Evolutionary conservation across 139 green algal genomes (phyloP).

Genomic region (Chlamydomonas sphaeroides): DNA sequence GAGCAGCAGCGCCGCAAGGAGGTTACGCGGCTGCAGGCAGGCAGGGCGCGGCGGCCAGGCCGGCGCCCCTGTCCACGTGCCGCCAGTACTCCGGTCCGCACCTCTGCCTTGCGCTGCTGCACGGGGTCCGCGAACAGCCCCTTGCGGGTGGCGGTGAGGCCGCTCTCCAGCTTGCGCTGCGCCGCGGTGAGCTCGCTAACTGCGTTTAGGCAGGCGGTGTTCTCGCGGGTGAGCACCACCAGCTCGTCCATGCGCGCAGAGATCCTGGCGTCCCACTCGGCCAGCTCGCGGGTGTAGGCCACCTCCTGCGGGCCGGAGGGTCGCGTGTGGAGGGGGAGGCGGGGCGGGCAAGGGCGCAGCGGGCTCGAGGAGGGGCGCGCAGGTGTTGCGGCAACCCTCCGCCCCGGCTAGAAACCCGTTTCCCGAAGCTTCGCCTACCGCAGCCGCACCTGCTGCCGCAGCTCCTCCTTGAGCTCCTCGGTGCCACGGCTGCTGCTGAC

Average conservation of each 20-base stretch:
- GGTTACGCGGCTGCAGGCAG: too few species aligned
- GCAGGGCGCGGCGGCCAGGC: too few species aligned
- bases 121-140: slow-evolving; percentile 55
- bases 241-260: slow-evolving; percentile 67
- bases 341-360: too few species aligned
- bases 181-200: slow-evolving; percentile 63
- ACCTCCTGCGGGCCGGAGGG: slow-evolving; percentile 50
- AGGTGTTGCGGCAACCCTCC: too few species aligned
- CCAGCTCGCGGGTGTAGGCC: slow-evolving; percentile 59
- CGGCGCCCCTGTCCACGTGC: too few species aligned
- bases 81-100: not conserved
- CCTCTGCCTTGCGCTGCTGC: slow-evolving; percentile 38
- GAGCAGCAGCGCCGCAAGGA: too few species aligned
- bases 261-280: slow-evolving; percentile 67
- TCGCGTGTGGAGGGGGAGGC: too few species aligned
- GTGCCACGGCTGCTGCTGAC: slow-evolving; percentile 62
- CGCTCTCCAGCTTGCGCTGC: slow-evolving; percentile 64
- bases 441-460: slow-evolving; percentile 49
- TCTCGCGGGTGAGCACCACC: slow-evolving; percentile 69
- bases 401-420: too few species aligned
- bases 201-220: slow-evolving; percentile 73
- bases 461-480: slow-evolving; percentile 70
- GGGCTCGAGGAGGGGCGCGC: too few species aligned
- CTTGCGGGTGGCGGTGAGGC: slow-evolving; percentile 61
- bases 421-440: too few species aligned